Evolutionary conservation across 805 yeast species (phyloP).

Genomic region (Vanderwaltozyma tropicalis): DNA sequence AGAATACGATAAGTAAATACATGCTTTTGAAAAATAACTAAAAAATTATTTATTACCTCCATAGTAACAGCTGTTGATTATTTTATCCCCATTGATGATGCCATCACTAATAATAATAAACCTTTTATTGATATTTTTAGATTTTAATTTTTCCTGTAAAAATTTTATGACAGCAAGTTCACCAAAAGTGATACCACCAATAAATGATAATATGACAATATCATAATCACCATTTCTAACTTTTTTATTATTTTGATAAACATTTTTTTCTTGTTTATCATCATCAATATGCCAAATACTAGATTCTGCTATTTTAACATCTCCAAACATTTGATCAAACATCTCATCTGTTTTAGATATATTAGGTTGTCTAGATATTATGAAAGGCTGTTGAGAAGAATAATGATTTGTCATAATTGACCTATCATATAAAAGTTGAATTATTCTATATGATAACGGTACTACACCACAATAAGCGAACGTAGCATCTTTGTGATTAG

Average conservation of each 20-base stretch:
- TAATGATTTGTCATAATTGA: slow-evolving; percentile 35
- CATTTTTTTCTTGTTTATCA: background rate
- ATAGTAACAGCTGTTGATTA: background rate
- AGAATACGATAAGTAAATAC: background rate
- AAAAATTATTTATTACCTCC: background rate
- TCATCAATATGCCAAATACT: slow-evolving; percentile 16
- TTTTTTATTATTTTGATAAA: slow-evolving; percentile 4
- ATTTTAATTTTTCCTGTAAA: slow-evolving; percentile 38
- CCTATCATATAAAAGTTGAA: slow-evolving; percentile 58
- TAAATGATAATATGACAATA: slow-evolving; percentile 33
- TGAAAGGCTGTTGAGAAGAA: slow-evolving; percentile 26
- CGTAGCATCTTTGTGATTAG: slow-evolving; percentile 23
- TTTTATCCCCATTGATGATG: slow-evolving; percentile 34
- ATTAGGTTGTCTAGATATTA: slow-evolving; percentile 22
- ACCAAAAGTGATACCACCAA: slow-evolving; percentile 83
- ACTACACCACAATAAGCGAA: slow-evolving; percentile 75
- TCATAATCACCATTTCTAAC: background rate
- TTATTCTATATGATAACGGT: slow-evolving; percentile 60
- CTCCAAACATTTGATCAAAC: slow-evolving; percentile 21
- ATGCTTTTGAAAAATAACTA: background rate
- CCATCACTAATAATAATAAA: slow-evolving; percentile 41
- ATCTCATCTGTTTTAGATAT: slow-evolving; percentile 13
- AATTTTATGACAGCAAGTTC: slow-evolving; percentile 66
- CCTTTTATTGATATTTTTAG: slow-evolving; percentile 29
- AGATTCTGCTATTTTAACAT: slow-evolving; percentile 6